A percentile compares a stretch with the other conserved stretches of the same genome.
phyloP scores from a whole-genome alignment of 345 rosid species.

The Melaleuca alternifolia region DNA sequence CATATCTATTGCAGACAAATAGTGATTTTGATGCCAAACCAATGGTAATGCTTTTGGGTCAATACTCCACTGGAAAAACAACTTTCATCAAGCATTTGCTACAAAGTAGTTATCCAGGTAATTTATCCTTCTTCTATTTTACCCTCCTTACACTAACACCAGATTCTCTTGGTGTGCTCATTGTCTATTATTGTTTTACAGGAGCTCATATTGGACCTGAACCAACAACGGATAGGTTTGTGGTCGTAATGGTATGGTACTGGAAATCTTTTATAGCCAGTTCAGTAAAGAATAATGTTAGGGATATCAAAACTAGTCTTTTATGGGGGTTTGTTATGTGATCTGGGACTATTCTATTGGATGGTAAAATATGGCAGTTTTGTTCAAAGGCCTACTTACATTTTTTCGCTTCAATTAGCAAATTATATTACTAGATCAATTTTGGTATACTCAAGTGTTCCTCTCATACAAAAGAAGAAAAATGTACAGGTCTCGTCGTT shows the following conservation, averaged over 20 bases:
- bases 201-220: slow-evolving; percentile 99
- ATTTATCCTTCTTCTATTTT: slow-evolving; percentile 4
- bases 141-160: neutral
- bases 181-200: slow-evolving; percentile 13
- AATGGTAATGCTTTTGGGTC: slow-evolving; percentile 98
- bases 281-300: neutral
- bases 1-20: slow-evolving; percentile 41
- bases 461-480: neutral
- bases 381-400: neutral
- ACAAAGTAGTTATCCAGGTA: slow-evolving; percentile 74
- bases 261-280: neutral
- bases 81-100: slow-evolving; percentile 96
- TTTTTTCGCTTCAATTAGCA: neutral
- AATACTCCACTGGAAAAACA: slow-evolving; percentile 96
- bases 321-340: neutral
- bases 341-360: neutral
- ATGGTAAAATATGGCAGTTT: neutral
- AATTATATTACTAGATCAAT: neutral
- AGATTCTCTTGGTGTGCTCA: neutral
- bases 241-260: slow-evolving; percentile 77
- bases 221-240: slow-evolving; percentile 98
- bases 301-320: neutral
- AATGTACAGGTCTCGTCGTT: neutral
- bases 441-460: neutral
- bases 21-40: slow-evolving; percentile 97